Conservation (phyloP, 768 basidiomycete species). For the Amyloporia xantha region DNA sequence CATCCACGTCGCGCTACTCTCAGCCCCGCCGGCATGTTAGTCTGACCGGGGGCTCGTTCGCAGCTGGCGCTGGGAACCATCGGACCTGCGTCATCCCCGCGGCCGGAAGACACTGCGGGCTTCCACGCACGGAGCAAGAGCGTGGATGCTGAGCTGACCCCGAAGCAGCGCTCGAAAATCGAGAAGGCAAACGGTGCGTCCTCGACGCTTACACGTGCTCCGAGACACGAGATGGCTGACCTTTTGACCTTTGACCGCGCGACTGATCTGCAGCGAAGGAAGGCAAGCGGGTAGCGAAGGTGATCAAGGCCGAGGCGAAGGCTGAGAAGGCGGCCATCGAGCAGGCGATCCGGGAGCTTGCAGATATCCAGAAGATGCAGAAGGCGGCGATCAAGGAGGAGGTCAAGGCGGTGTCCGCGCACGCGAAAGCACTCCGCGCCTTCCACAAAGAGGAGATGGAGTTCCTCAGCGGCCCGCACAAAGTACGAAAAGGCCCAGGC, state of each 20-base stretch:
- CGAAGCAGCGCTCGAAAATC: conserved; percentile 47
- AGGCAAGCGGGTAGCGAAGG: conserved; percentile 54
- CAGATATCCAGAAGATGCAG: conserved; percentile 64
- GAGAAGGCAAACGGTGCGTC: conserved; percentile 45
- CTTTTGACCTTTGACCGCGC: background rate
- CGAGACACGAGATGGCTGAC: too few relatives aligned
- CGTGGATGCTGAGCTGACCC: conserved; percentile 42
- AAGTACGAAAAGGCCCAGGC: conserved; percentile 48
- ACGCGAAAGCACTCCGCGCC: conserved; percentile 45
- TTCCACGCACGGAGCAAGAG: conserved; percentile 33
- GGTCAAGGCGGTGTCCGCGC: conserved; percentile 14
- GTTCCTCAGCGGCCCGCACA: conserved; percentile 54
- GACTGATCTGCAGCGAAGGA: conserved; percentile 42
- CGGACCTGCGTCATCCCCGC: conserved; percentile 38
- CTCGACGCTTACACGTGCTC: background rate
- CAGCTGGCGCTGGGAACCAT: conserved; percentile 48
- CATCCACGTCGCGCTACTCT: background rate
- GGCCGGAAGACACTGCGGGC: conserved; percentile 32
- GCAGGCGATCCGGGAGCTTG: conserved; percentile 57
- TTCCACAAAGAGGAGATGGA: conserved; percentile 60
- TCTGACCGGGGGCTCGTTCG: conserved; percentile 33
- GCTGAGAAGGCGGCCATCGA: conserved; percentile 57
- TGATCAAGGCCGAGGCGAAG: conserved; percentile 65
- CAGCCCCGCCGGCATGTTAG: conserved; percentile 13
- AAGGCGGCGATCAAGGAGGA: conserved; percentile 54